Conservation (phyloP, 1,139 yeast species). For the Candida tunisiensis region DNA sequence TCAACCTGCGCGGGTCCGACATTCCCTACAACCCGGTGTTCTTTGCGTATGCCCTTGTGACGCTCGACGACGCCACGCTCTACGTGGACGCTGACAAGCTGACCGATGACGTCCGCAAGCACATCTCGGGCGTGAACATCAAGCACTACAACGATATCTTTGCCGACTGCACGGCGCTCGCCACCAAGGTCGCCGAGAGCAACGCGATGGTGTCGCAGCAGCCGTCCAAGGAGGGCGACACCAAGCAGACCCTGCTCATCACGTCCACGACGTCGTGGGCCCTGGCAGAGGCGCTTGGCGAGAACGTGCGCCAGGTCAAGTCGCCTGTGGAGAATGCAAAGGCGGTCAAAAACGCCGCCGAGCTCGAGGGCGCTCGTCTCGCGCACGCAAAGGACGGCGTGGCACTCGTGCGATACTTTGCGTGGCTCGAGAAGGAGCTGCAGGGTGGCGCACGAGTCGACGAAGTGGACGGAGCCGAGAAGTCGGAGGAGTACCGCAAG, state of each 20-base stretch:
- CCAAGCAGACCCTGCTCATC: conserved; percentile 25
- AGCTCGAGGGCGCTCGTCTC: conserved; percentile 52
- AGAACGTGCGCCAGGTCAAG: conserved; percentile 29
- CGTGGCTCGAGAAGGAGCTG: conserved; percentile 72
- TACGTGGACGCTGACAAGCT: conserved; percentile 62
- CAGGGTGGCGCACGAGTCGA: conserved; percentile 41
- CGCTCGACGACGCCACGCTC: conserved; percentile 39
- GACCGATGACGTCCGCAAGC: conserved; percentile 21
- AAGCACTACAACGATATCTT: conserved; percentile 20
- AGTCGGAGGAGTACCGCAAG: conserved; percentile 44
- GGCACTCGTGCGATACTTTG: conserved; percentile 59
- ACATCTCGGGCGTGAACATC: conserved; percentile 15
- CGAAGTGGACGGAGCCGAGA: conserved; percentile 66
- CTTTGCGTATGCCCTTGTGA: conserved; percentile 57
- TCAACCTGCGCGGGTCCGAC: conserved; percentile 75
- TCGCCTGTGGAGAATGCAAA: conserved; percentile 54
- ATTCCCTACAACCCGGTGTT: conserved; percentile 87
- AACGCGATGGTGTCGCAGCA: no score
- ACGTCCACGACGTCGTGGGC: conserved; percentile 74
- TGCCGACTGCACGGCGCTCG: conserved; percentile 14
- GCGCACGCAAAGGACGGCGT: conserved; percentile 85
- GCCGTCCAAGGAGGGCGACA: conserved; percentile 4
- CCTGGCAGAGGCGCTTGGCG: conserved; percentile 36
- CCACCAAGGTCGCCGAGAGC: conserved; percentile 19
- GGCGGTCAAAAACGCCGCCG: conserved; percentile 58